A percentile compares a stretch with the other conserved stretches of the same genome.
These are phyloP conservation scores for Hypoxylon crocopeplum DNA, from an alignment of 495 filamentous ascomycete genomes.

Conservation along the genomic window DNA sequence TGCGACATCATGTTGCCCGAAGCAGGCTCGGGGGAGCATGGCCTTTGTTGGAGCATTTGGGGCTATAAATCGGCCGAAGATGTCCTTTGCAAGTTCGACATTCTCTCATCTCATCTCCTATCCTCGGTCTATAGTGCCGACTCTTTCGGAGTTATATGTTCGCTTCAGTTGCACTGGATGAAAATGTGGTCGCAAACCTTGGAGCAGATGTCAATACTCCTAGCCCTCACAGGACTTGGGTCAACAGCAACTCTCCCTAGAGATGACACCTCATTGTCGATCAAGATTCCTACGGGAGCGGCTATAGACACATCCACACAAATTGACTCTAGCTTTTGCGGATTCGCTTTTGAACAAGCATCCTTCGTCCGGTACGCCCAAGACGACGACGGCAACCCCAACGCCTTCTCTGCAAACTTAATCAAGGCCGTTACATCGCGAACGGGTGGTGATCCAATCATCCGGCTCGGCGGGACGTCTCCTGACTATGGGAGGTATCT, in stretches of 20 bases:
- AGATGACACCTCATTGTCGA: slow-evolving; percentile 5
- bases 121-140: background rate
- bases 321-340: slow-evolving; percentile 36
- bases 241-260: slow-evolving; percentile 17
- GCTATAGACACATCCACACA: slow-evolving; percentile 14
- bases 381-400: slow-evolving; percentile 29
- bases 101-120: background rate
- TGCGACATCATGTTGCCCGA: slow-evolving; percentile 8
- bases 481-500: slow-evolving; percentile 40
- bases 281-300: slow-evolving; percentile 13
- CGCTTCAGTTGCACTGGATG: background rate
- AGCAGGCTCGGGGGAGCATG: background rate
- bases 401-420: slow-evolving; percentile 38
- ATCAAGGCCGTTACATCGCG: slow-evolving; percentile 39
- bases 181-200: slow-evolving; percentile 9
- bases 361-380: slow-evolving; percentile 40
- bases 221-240: slow-evolving; percentile 12
- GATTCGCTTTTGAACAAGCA: slow-evolving; percentile 38
- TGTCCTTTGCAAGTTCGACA: background rate
- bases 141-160: background rate
- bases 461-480: slow-evolving; percentile 39
- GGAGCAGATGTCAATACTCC: slow-evolving; percentile 5
- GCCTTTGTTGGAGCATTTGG: background rate
- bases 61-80: slow-evolving; percentile 10
- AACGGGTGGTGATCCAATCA: slow-evolving; percentile 38